A percentile compares a stretch with the other conserved stretches of the same genome.
These are phyloP conservation scores for Paspalum vaginatum DNA, from an alignment of 176 grass and related monocot species.

Conservation along the genomic window DNA sequence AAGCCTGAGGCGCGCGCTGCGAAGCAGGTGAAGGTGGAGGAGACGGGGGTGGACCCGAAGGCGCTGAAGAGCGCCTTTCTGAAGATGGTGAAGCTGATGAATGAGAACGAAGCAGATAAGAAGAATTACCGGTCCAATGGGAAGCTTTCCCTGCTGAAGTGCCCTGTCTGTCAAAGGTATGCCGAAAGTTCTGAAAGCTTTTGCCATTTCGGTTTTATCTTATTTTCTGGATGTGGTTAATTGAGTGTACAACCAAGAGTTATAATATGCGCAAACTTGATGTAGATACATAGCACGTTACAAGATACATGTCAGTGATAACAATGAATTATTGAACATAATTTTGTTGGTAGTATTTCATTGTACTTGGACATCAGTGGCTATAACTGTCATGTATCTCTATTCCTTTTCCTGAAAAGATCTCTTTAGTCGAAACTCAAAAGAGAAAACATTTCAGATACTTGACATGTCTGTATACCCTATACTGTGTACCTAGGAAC, in stretches of 20 bases:
- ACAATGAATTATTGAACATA: background rate
- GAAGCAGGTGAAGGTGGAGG: conserved; percentile 54
- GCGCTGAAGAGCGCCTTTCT: conserved; percentile 77
- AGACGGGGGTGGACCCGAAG: conserved; percentile 46
- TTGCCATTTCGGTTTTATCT: background rate
- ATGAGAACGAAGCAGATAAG: conserved; percentile 58
- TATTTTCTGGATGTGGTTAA: conserved; percentile 17
- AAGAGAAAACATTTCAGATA: conserved; percentile 16
- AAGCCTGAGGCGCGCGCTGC: conserved; percentile 30
- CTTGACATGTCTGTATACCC: background rate
- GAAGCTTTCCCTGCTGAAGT: conserved; percentile 64
- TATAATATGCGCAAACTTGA: background rate
- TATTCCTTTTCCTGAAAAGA: background rate
- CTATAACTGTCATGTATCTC: background rate
- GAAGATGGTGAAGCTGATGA: conserved; percentile 76
- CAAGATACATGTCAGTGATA: background rate
- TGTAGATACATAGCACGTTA: background rate
- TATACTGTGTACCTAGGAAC: background rate
- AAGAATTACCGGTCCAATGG: conserved; percentile 76
- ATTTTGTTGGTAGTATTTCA: background rate
- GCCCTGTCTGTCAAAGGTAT: conserved; percentile 83
- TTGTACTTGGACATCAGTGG: conserved; percentile 3
- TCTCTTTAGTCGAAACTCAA: conserved; percentile 11
- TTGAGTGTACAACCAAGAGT: background rate
- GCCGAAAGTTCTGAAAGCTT: background rate